Evolutionary conservation across 805 yeast species (phyloP).

Genomic region (Wickerhamiella azymoides): DNA sequence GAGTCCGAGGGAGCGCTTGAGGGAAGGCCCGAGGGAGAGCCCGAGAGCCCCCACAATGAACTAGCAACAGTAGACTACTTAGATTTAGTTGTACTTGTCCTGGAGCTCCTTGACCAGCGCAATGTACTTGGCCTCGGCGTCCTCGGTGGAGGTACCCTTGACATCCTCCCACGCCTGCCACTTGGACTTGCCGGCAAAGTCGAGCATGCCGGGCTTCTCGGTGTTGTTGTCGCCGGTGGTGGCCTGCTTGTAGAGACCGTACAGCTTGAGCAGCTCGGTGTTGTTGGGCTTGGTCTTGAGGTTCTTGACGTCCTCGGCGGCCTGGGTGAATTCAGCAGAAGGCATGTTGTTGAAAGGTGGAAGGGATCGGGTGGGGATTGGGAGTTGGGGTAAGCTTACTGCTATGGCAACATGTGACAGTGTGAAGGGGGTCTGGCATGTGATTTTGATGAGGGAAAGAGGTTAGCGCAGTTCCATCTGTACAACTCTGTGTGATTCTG

Average conservation of each 20-base stretch:
- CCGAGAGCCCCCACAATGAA: no score
- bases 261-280: constrained; percentile 74
- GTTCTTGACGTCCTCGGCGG: constrained; percentile 33
- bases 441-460: no score
- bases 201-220: constrained; percentile 79
- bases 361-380: no score
- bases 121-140: constrained; percentile 65
- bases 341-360: constrained; percentile 22
- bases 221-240: constrained; percentile 89
- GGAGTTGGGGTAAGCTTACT: no score
- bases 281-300: constrained; percentile 65
- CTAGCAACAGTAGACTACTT: no score
- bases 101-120: constrained; percentile 24
- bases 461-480: no score
- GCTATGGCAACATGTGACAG: not conserved
- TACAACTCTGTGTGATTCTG: no score
- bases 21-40: no score
- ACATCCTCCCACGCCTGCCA: constrained; percentile 93
- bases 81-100: constrained; percentile 13
- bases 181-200: constrained; percentile 89
- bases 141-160: constrained; percentile 73
- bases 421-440: no score
- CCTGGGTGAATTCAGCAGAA: constrained; percentile 27
- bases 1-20: no score
- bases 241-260: constrained; percentile 93